Conservation (phyloP, 768 basidiomycete species). For the Collybia nuda region DNA sequence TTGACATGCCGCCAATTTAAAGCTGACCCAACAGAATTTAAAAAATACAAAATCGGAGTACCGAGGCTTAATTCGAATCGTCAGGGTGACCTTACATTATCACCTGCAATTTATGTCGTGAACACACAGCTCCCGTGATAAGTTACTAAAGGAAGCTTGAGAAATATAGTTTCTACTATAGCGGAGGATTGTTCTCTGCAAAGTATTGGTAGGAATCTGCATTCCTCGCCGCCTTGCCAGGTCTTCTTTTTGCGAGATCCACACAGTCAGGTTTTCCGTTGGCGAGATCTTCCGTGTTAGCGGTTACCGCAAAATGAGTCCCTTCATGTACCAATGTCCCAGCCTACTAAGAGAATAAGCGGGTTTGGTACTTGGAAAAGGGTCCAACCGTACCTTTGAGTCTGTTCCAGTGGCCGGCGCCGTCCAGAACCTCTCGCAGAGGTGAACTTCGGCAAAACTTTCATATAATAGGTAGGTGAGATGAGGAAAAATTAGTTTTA, state of each 20-base stretch:
- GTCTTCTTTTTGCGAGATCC: conserved; percentile 27
- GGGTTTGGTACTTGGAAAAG: neutral
- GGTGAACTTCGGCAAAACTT: neutral
- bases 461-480: neutral
- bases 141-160: too few relatives aligned
- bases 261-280: conserved; percentile 27
- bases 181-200: conserved; percentile 32
- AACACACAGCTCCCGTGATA: too few relatives aligned
- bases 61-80: too few relatives aligned
- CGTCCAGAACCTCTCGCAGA: neutral
- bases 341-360: neutral
- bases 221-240: conserved; percentile 27
- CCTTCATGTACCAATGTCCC: conserved; percentile 17
- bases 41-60: too few relatives aligned
- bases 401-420: neutral
- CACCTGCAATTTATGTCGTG: too few relatives aligned
- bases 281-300: conserved; percentile 27
- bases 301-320: conserved; percentile 28
- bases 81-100: too few relatives aligned
- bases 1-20: too few relatives aligned
- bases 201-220: conserved; percentile 38
- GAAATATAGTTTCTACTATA: neutral
- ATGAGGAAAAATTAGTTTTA: neutral
- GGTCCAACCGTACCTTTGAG: neutral
- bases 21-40: too few relatives aligned